A percentile compares a stretch with the other conserved stretches of the same genome.
These are phyloP conservation scores for Trichomonascus vanleenenianus DNA, from an alignment of 805 yeast genomes.

Conservation along the genomic window DNA sequence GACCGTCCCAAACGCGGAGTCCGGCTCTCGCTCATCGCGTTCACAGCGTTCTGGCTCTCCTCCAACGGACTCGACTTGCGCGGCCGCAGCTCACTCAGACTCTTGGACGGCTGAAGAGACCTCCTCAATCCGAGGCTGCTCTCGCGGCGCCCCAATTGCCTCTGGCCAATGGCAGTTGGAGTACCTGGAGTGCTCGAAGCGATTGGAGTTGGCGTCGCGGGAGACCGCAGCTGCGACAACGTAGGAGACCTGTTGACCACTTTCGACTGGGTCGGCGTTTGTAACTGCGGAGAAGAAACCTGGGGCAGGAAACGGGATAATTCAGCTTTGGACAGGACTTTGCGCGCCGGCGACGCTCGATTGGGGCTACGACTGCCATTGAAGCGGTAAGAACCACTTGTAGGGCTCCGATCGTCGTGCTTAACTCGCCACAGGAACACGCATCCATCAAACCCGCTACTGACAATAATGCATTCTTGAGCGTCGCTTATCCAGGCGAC, in stretches of 20 bases:
- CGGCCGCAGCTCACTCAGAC: slow-evolving; percentile 7
- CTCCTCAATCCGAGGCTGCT: not conserved
- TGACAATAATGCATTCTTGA: slow-evolving; percentile 12
- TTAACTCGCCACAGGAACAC: slow-evolving; percentile 18
- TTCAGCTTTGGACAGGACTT: slow-evolving; percentile 17
- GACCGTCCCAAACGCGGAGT: not conserved
- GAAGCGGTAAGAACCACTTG: not conserved
- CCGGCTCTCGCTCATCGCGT: not conserved
- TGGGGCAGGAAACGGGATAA: slow-evolving; percentile 10
- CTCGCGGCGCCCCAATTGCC: too few relatives aligned
- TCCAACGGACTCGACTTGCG: not conserved
- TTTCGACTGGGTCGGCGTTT: slow-evolving; percentile 2
- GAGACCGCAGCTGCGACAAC: not conserved
- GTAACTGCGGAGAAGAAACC: slow-evolving; percentile 1
- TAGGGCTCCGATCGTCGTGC: not conserved
- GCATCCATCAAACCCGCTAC: slow-evolving; percentile 23
- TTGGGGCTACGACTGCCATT: not conserved
- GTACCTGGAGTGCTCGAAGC: not conserved
- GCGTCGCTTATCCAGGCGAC: slow-evolving; percentile 22
- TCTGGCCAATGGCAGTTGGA: not conserved
- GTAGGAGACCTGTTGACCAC: not conserved
- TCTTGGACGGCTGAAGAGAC: slow-evolving; percentile 7
- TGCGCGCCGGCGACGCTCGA: slow-evolving; percentile 13
- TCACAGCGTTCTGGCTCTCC: not conserved
- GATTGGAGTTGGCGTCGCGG: not conserved